phyloP scores from a whole-genome alignment of 1,139 yeast species.

The Nakaseomyces uthaithaninus region DNA sequence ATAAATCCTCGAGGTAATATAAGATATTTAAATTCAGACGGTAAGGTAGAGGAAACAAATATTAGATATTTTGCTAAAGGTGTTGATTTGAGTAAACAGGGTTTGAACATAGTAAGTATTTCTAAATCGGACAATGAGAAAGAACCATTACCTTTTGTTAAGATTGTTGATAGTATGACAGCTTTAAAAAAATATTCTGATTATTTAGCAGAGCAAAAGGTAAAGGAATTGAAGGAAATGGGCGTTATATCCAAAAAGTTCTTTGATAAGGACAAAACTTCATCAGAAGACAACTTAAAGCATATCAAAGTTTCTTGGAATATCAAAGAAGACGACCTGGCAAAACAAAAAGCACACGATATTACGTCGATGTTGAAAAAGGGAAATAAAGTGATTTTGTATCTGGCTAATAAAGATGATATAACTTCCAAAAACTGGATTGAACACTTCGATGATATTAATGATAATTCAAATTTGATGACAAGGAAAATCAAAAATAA shows the following conservation, averaged over 20 bases:
- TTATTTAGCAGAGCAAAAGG: conserved; percentile 32
- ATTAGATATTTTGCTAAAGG: conserved; percentile 23
- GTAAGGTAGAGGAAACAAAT: conserved; percentile 17
- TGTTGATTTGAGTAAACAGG: conserved; percentile 21
- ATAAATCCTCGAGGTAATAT: conserved; percentile 25
- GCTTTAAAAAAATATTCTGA: conserved; percentile 37
- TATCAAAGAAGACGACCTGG: conserved; percentile 37
- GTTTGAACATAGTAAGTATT: conserved; percentile 24
- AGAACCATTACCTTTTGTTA: conserved; percentile 32
- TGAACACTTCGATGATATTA: conserved; percentile 16
- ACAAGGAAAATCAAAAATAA: not conserved
- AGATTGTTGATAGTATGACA: conserved; percentile 30
- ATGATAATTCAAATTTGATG: not conserved
- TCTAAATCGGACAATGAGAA: conserved; percentile 14
- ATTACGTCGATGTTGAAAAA: conserved; percentile 35
- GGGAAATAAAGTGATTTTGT: conserved; percentile 35
- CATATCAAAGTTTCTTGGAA: conserved; percentile 40
- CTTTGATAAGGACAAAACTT: conserved; percentile 15
- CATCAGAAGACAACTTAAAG: conserved; percentile 31
- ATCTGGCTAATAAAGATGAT: conserved; percentile 32
- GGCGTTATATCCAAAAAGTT: conserved; percentile 17
- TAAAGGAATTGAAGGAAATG: conserved; percentile 28
- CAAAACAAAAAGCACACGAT: conserved; percentile 39
- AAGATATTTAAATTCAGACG: conserved; percentile 20
- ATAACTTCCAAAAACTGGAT: conserved; percentile 23